A percentile compares a stretch with the other conserved stretches of the same genome.
phyloP scores from a whole-genome alignment of 2,329 filamentous ascomycete genomes.

The Ceratocystis diversiconidia region DNA sequence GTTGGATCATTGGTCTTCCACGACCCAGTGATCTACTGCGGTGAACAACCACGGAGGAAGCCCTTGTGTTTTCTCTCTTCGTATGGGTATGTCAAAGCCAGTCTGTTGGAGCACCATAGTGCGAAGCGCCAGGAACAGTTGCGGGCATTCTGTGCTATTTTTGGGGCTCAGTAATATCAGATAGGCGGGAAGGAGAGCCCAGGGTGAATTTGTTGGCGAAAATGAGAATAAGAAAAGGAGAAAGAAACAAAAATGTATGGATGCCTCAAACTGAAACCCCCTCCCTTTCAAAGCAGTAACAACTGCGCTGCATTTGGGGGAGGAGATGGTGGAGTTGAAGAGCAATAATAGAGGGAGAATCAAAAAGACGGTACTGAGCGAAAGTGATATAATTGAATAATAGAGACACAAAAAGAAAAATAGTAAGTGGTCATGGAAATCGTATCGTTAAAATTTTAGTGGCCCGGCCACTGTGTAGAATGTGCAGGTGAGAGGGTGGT shows the following conservation, averaged over 20 bases:
- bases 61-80: not conserved
- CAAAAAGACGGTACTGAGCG: not conserved
- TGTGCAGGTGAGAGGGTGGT: not conserved
- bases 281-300: not conserved
- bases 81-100: not conserved
- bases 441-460: conserved; percentile 7
- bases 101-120: not conserved
- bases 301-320: not conserved
- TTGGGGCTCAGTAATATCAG: not conserved
- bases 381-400: not conserved
- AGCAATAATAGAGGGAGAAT: not conserved
- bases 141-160: not conserved
- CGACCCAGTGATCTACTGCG: not conserved
- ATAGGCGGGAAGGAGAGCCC: not conserved
- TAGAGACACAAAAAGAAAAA: conserved; percentile 10
- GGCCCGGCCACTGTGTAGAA: not conserved
- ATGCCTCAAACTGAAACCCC: not conserved
- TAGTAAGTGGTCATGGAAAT: conserved; percentile 12
- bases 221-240: not conserved
- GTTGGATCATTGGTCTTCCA: not conserved
- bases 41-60: not conserved
- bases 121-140: not conserved
- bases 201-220: not conserved
- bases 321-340: not conserved
- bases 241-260: conserved; percentile 1